phyloP scores from a whole-genome alignment of 1,139 yeast species.

The Wickerhamiella pararugosa region DNA sequence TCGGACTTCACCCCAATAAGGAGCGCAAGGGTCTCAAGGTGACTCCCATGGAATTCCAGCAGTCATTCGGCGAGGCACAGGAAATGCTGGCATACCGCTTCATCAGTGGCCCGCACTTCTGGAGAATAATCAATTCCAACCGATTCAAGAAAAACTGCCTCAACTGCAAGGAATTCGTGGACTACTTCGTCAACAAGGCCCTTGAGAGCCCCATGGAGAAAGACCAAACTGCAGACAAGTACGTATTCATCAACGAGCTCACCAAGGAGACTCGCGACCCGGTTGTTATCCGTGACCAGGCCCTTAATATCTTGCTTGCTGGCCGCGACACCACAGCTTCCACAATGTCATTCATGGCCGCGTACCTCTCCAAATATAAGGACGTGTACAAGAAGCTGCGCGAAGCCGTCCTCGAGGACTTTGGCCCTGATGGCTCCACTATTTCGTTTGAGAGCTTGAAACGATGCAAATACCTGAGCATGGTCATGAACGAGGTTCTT shows the following conservation, averaged over 20 bases:
- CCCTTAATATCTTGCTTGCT: conserved; percentile 37
- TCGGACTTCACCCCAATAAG: conserved; percentile 12
- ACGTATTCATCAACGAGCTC: conserved; percentile 37
- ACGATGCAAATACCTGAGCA: conserved; percentile 34
- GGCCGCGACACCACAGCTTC: conserved; percentile 47
- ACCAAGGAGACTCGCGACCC: conserved; percentile 38
- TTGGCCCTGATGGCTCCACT: conserved; percentile 15
- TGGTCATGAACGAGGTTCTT: conserved; percentile 36
- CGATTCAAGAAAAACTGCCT: conserved; percentile 22
- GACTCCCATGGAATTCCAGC: conserved; percentile 29
- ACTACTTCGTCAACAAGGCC: conserved; percentile 20
- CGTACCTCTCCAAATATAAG: conserved; percentile 34
- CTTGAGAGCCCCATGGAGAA: conserved; percentile 15
- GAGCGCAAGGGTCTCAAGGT: conserved; percentile 3
- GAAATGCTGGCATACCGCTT: conserved; percentile 26
- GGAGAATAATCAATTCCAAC: conserved; percentile 21
- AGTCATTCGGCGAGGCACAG: conserved; percentile 32
- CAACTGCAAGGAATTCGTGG: conserved; percentile 20
- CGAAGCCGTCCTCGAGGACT: conserved; percentile 24
- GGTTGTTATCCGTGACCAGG: conserved; percentile 35
- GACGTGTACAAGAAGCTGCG: conserved; percentile 29
- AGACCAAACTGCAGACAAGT: conserved; percentile 15
- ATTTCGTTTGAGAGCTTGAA: conserved; percentile 36
- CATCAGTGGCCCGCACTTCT: conserved; percentile 26
- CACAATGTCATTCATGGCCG: conserved; percentile 32